Percentiles rank a stretch among this genome's conserved stretches.
Conservation (phyloP, 2,329 filamentous ascomycete genomes). For the Alternaria incomplexa region DNA sequence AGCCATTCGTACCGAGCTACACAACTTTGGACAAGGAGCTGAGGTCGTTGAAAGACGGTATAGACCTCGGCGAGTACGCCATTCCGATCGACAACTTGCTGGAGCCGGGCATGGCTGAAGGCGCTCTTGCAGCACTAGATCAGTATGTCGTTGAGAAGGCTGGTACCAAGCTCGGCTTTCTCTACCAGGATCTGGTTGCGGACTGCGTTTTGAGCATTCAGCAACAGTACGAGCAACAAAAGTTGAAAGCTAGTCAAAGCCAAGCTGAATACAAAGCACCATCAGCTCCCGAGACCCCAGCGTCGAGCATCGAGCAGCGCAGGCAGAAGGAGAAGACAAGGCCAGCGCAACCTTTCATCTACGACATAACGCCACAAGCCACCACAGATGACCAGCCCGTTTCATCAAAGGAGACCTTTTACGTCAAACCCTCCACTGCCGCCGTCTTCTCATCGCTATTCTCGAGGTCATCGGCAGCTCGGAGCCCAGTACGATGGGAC, state of each 20-base stretch:
- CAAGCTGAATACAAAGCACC: neutral
- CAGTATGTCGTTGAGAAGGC: conserved; percentile 48
- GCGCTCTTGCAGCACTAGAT: conserved; percentile 48
- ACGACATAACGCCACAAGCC: neutral
- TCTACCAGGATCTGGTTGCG: neutral
- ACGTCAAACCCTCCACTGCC: conserved; percentile 49
- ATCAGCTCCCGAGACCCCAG: neutral
- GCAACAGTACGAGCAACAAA: neutral
- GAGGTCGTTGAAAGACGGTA: conserved; percentile 39
- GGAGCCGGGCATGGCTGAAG: conserved; percentile 48
- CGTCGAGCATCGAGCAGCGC: neutral
- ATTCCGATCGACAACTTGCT: conserved; percentile 53
- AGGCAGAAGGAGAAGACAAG: conserved; percentile 5
- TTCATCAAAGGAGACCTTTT: conserved; percentile 25
- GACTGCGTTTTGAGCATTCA: neutral
- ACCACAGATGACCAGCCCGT: neutral
- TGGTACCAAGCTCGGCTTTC: conserved; percentile 1
- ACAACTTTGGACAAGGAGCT: conserved; percentile 50
- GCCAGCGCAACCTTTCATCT: neutral
- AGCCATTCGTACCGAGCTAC: conserved; percentile 44
- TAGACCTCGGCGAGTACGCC: conserved; percentile 40
- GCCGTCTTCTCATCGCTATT: conserved; percentile 48
- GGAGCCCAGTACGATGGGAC: conserved; percentile 27
- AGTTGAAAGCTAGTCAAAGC: neutral
- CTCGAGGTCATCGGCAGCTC: conserved; percentile 23